Evolutionary conservation across 1,284 basidiomycete genomes (phyloP), one percentile per base, ranked within the genome.

Genomic region (Ustilago trichophora): DNA sequence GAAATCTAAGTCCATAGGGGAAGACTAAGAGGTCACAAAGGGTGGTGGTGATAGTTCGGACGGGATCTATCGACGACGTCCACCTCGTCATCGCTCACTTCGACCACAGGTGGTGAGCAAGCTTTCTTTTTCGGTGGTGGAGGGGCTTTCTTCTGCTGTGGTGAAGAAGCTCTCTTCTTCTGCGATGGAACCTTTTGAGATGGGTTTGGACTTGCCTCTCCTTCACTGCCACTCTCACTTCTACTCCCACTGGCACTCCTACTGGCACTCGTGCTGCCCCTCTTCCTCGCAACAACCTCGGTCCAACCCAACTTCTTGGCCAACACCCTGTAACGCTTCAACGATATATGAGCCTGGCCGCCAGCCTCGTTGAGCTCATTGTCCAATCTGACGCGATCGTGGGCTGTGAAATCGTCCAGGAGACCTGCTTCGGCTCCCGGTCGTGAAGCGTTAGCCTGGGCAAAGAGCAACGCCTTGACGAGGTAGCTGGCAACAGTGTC

Each of bases 401-500:
- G 34, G 3, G n/a, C 6, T 0, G 27, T 38, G 15, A 63, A 58
- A 35, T 57, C 52, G 26, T 38, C 33, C 19, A 67, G 26, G 4
- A 64, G 10, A 7, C 32, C 36, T 16, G 10, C 5, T 19, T 21
- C 36, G n/a, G 6, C n/a, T 19, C 18, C 22, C 24, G 13, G 34
- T n/a, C n/a, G n/a, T n/a, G 37, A 24, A 3, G 35, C 16, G n/a
- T 31, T 16, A 11, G 11, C 24, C 12, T 37, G 35, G 24, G 65
- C 54, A 9, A 50, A 41, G 13, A 34, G 0, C 4, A 73, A 24
- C 7, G 62, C 54, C 12, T 44, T 52, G 25, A 58, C 15, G 6
- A 73, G 8, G 44, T 73, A 69, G 5, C 9, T 15, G 4, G 56
- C 66, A 2, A 44, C 52, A 2, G 70, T 66, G 24, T 13, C 37